These are phyloP conservation scores for Aureobasidium sp. DNA, from an alignment of 2,329 filamentous ascomycete species.

Conservation along the genomic window DNA sequence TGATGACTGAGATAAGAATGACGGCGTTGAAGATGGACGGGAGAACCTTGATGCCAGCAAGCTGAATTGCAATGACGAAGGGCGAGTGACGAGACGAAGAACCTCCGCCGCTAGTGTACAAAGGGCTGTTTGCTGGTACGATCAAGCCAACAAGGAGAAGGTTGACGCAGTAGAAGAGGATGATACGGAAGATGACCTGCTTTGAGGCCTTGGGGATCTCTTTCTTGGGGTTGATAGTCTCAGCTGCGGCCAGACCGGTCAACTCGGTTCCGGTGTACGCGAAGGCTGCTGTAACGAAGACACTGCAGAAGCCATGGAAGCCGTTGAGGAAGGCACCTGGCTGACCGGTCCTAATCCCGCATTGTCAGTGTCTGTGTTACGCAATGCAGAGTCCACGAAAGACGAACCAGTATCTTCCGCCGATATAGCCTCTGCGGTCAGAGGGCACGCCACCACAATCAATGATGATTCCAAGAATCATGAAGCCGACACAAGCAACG, in stretches of 20 bases:
- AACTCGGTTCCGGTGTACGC: constrained; percentile 55
- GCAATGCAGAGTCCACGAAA: constrained; percentile 34
- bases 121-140: constrained; percentile 15
- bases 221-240: constrained; percentile 38
- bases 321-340: constrained; percentile 39
- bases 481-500: constrained; percentile 50
- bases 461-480: constrained; percentile 54
- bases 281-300: constrained; percentile 57
- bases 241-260: constrained; percentile 39
- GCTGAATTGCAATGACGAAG: constrained; percentile 54
- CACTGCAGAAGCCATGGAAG: constrained; percentile 55
- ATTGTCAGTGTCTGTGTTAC: background rate
- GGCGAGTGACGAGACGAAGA: constrained; percentile 42
- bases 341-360: background rate
- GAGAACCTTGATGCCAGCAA: constrained; percentile 52
- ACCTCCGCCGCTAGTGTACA: constrained; percentile 22
- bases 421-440: constrained; percentile 47
- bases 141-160: constrained; percentile 18
- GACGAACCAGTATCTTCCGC: constrained; percentile 47
- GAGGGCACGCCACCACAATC: constrained; percentile 51
- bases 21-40: constrained; percentile 57
- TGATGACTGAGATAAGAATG: constrained; percentile 50
- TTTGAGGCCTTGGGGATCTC: constrained; percentile 21
- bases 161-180: constrained; percentile 18
- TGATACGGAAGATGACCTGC: constrained; percentile 18